These are phyloP conservation scores for Fonsecaea erecta DNA, from an alignment of 2,329 filamentous ascomycete genomes.

Conservation along the genomic window DNA sequence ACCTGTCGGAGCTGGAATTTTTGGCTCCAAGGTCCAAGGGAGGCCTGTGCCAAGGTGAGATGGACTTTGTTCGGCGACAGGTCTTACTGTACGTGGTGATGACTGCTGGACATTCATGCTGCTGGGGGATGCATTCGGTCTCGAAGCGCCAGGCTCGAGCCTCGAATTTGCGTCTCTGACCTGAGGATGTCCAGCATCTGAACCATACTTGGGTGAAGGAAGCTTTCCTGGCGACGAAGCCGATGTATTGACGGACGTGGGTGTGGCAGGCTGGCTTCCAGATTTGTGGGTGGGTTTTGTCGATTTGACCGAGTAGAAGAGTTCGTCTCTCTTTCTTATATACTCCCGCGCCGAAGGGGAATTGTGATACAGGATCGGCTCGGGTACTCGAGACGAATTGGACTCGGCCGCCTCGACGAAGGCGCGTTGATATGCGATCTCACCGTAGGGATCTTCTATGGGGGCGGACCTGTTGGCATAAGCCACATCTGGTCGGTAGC, in stretches of 20 bases:
- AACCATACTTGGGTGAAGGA: slow-evolving; percentile 15
- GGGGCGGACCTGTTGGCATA: slow-evolving; percentile 9
- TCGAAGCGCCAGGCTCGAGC: background rate
- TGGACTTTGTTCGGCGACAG: background rate
- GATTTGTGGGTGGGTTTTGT: background rate
- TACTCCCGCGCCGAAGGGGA: slow-evolving; percentile 33
- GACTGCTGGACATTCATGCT: background rate
- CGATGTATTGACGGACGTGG: slow-evolving; percentile 5
- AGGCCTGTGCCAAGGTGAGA: background rate
- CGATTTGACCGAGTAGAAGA: slow-evolving; percentile 20
- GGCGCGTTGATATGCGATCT: slow-evolving; percentile 35
- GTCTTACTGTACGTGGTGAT: background rate
- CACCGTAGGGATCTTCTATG: slow-evolving; percentile 33
- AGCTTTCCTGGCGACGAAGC: slow-evolving; percentile 13
- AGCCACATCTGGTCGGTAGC: slow-evolving; percentile 31
- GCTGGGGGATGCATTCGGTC: slow-evolving; percentile 3
- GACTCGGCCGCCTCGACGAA: slow-evolving; percentile 24
- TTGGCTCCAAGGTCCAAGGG: slow-evolving; percentile 14
- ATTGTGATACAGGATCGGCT: slow-evolving; percentile 34
- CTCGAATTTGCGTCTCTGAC: background rate
- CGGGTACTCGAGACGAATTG: slow-evolving; percentile 26
- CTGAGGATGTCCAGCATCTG: background rate
- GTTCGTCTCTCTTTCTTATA: slow-evolving; percentile 23
- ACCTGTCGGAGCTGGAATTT: slow-evolving; percentile 7
- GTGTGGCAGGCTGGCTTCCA: background rate